Evolutionary conservation across 1,139 yeast species (phyloP).

Genomic region (Tardiomyces blankii): DNA sequence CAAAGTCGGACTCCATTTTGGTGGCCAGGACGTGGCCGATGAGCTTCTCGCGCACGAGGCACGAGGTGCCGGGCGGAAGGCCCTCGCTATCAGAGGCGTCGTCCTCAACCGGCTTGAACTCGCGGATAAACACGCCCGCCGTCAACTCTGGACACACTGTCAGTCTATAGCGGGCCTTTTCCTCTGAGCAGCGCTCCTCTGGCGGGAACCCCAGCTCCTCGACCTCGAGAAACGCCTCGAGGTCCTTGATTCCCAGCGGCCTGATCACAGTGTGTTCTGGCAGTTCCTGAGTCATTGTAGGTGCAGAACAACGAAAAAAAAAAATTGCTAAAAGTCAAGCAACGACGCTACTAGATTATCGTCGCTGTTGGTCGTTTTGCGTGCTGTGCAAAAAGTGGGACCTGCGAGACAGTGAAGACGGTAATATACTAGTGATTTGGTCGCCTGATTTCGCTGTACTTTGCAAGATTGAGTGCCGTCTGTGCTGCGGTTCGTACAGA

Average conservation of each 20-base stretch:
- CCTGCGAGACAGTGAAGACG: too few relatives aligned
- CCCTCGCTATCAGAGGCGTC: conserved; percentile 17
- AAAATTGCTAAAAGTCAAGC: too few relatives aligned
- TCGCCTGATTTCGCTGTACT: too few relatives aligned
- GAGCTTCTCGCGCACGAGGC: conserved; percentile 43
- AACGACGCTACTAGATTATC: too few relatives aligned
- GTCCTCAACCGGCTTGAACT: conserved; percentile 28
- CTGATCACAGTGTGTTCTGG: conserved; percentile 69
- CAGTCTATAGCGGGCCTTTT: conserved; percentile 58
- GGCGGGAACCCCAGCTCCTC: conserved; percentile 64
- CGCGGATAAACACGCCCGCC: conserved; percentile 75
- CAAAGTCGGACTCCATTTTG: conserved; percentile 41
- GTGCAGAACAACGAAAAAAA: too few relatives aligned
- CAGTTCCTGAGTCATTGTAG: conserved; percentile 10
- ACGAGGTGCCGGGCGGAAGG: conserved; percentile 27
- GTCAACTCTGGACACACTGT: conserved; percentile 81
- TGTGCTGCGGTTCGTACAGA: too few relatives aligned
- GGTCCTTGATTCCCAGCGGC: conserved; percentile 65
- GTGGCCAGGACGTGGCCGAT: conserved; percentile 84
- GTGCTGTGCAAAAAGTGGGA: too few relatives aligned
- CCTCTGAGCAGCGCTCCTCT: conserved; percentile 52
- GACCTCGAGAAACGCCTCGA: conserved; percentile 45
- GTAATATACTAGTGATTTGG: too few relatives aligned
- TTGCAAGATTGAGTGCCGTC: too few relatives aligned
- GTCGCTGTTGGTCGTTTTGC: too few relatives aligned